Evolutionary conservation across 495 filamentous ascomycete species (phyloP).

Genomic region (Chaetomium cochliodes): DNA sequence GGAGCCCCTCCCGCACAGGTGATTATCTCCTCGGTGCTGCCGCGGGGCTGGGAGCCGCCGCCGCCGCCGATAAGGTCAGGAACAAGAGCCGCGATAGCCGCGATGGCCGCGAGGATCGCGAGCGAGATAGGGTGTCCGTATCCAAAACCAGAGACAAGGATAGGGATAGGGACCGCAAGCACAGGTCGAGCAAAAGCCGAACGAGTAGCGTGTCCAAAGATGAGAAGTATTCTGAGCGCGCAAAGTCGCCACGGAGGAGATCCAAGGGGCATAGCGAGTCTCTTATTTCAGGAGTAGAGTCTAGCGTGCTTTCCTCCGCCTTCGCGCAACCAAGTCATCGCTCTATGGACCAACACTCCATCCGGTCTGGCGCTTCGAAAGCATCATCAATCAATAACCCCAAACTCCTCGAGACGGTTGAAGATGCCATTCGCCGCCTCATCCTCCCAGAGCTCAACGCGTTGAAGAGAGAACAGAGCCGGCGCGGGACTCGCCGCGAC

Average conservation of each 20-base stretch:
- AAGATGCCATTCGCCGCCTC: constrained; percentile 89
- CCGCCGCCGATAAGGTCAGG: constrained; percentile 51
- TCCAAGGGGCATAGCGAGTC: constrained; percentile 64
- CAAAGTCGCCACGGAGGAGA: constrained; percentile 59
- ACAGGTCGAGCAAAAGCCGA: constrained; percentile 54
- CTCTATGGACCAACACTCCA: constrained; percentile 72
- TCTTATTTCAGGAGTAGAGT: constrained; percentile 61
- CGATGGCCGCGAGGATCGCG: constrained; percentile 29
- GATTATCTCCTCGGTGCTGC: constrained; percentile 40
- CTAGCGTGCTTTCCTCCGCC: constrained; percentile 69
- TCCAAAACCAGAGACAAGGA: constrained; percentile 32
- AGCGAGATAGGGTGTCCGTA: constrained; percentile 29
- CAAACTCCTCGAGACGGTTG: constrained; percentile 89
- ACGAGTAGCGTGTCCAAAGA: constrained; percentile 66
- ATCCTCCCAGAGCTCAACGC: constrained; percentile 90
- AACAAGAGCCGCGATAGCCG: constrained; percentile 39
- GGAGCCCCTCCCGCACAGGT: constrained; percentile 40
- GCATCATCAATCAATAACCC: constrained; percentile 89
- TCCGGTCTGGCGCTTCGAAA: constrained; percentile 72
- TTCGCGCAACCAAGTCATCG: constrained; percentile 67
- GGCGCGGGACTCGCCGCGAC: constrained; percentile 55
- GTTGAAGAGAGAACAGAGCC: constrained; percentile 81
- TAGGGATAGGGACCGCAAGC: constrained; percentile 46
- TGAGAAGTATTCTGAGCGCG: constrained; percentile 44
- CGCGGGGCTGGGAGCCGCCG: constrained; percentile 40